phyloP scores from a whole-genome alignment of 495 filamentous ascomycete genomes.

The Lepidopterella palustris region DNA sequence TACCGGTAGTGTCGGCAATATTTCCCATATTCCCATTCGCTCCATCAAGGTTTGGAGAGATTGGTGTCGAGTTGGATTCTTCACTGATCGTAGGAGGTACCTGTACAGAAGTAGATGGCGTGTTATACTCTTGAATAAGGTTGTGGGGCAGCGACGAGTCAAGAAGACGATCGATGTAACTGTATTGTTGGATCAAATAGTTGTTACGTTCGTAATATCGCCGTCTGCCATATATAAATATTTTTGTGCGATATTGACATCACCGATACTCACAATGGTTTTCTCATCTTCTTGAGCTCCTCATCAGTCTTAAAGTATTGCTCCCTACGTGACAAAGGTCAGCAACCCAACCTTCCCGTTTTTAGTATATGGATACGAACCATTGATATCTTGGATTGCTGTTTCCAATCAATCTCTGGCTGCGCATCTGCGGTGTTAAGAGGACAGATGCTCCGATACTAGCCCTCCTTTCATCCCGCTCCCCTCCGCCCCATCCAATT shows the following conservation, averaged over 20 bases:
- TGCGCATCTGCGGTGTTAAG: conserved; percentile 63
- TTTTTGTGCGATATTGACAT: not conserved
- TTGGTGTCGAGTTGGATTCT: conserved; percentile 22
- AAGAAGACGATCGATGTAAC: conserved; percentile 85
- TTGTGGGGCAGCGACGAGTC: conserved; percentile 82
- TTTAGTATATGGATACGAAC: conserved; percentile 15
- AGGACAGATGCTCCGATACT: conserved; percentile 44
- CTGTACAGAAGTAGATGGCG: conserved; percentile 40
- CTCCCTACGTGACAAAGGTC: conserved; percentile 38
- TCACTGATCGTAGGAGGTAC: conserved; percentile 55
- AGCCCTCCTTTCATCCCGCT: conserved; percentile 27
- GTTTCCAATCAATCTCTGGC: conserved; percentile 70
- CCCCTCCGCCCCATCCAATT: conserved; percentile 10
- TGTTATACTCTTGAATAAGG: conserved; percentile 78
- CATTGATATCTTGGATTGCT: conserved; percentile 69
- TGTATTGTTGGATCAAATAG: conserved; percentile 73
- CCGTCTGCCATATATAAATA: conserved; percentile 42
- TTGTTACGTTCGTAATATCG: conserved; percentile 83
- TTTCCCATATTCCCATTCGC: not conserved
- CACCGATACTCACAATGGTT: conserved; percentile 46
- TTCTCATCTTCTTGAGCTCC: conserved; percentile 57
- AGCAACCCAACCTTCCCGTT: not conserved
- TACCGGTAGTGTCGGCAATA: not conserved
- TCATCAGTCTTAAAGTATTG: conserved; percentile 65
- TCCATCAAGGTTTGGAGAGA: conserved; percentile 3